phyloP scores from a whole-genome alignment of 2,329 filamentous ascomycete genomes.

The Verruconis gallopava region DNA sequence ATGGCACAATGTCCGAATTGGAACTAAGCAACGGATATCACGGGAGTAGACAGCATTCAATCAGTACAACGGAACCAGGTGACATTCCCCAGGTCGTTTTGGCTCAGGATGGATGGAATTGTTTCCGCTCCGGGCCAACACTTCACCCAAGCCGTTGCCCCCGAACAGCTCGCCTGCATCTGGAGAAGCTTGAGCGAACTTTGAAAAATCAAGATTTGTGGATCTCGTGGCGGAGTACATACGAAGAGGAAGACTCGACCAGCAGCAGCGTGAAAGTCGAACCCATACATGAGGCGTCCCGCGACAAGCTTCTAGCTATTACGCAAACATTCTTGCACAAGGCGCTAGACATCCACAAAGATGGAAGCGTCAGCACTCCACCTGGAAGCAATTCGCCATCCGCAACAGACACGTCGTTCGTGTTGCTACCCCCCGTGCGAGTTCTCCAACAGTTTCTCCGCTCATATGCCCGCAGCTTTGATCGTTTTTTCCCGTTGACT shows the following conservation, averaged over 20 bases:
- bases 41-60: slow-evolving; percentile 27
- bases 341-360: slow-evolving; percentile 53
- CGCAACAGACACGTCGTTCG: slow-evolving; percentile 45
- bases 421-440: slow-evolving; percentile 51
- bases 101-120: slow-evolving; percentile 39
- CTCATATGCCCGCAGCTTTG: slow-evolving; percentile 52
- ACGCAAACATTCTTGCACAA: slow-evolving; percentile 59
- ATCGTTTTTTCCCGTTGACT: slow-evolving; percentile 53
- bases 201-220: slow-evolving; percentile 39
- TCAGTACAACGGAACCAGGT: slow-evolving; percentile 14
- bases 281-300: slow-evolving; percentile 40
- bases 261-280: slow-evolving; percentile 34
- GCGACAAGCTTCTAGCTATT: slow-evolving; percentile 59
- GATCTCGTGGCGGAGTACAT: slow-evolving; percentile 38
- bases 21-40: slow-evolving; percentile 32
- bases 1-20: slow-evolving; percentile 33
- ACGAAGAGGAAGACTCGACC: slow-evolving; percentile 35
- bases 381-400: slow-evolving; percentile 32
- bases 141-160: slow-evolving; percentile 37
- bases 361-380: slow-evolving; percentile 29
- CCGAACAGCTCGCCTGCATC: slow-evolving; percentile 36
- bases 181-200: slow-evolving; percentile 38
- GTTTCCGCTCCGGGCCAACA: slow-evolving; percentile 38
- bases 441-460: slow-evolving; percentile 55
- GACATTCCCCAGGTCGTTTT: slow-evolving; percentile 9